Evolutionary conservation across 495 filamentous ascomycete species (phyloP).

Genomic region (Penicillium robsamsonii): DNA sequence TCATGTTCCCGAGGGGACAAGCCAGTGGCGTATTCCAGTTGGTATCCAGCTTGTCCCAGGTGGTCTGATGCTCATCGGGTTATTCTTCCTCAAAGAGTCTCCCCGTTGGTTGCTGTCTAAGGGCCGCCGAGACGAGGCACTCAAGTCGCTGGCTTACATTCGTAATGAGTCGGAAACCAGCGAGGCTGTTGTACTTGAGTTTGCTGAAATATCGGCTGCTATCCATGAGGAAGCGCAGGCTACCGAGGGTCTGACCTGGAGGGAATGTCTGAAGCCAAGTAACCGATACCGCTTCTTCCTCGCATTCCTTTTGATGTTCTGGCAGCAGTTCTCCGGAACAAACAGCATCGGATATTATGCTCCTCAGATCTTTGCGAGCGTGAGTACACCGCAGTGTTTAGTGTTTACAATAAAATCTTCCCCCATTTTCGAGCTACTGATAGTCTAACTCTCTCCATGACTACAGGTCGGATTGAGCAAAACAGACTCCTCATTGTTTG

Average conservation of each 20-base stretch:
- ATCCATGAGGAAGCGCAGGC: constrained; percentile 39
- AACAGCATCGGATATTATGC: constrained; percentile 54
- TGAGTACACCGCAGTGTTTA: neutral
- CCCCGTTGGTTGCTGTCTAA: constrained; percentile 56
- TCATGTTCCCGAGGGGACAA: constrained; percentile 37
- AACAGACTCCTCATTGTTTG: constrained; percentile 47
- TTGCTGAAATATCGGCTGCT: constrained; percentile 60
- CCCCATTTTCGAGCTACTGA: neutral
- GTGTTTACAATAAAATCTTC: neutral
- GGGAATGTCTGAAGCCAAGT: constrained; percentile 37
- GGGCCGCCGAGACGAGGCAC: constrained; percentile 44
- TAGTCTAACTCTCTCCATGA: neutral
- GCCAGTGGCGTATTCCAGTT: constrained; percentile 55
- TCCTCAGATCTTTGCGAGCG: constrained; percentile 49
- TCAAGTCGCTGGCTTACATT: constrained; percentile 42
- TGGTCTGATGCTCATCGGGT: constrained; percentile 46
- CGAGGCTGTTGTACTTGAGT: constrained; percentile 48
- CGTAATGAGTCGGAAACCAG: constrained; percentile 40
- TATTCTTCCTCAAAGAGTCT: constrained; percentile 53
- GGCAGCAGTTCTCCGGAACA: constrained; percentile 53
- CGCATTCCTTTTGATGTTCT: constrained; percentile 49
- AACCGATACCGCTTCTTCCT: constrained; percentile 45
- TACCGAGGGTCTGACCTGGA: constrained; percentile 42
- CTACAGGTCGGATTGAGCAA: constrained; percentile 36
- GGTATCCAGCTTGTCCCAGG: constrained; percentile 54